Evolutionary conservation across 139 green algal species (phyloP).

Genomic region (Micromonas commoda): DNA sequence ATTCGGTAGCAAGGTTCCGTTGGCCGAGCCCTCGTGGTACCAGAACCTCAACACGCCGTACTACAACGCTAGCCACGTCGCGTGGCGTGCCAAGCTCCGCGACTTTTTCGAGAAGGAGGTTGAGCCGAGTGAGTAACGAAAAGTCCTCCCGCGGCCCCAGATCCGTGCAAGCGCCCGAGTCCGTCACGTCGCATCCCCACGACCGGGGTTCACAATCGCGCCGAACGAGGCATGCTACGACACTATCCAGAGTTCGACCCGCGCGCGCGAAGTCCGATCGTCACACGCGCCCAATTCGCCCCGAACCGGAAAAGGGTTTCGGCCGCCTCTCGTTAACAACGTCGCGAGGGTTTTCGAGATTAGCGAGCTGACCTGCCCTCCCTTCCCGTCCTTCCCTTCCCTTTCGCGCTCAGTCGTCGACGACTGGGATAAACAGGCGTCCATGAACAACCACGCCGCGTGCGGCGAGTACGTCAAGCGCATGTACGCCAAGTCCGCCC

Average conservation of each 20-base stretch:
- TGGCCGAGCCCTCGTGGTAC: conserved; percentile 12
- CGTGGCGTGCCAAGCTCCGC: conserved; percentile 28
- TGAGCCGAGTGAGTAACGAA: conserved; percentile 7
- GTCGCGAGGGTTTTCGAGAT: too few species aligned
- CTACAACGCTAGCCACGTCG: conserved; percentile 27
- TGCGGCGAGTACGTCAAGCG: conserved; percentile 3
- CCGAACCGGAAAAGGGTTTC: too few species aligned
- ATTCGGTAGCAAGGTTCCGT: background rate
- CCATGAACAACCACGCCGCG: background rate
- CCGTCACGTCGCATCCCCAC: background rate
- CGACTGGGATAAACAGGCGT: conserved; percentile 10
- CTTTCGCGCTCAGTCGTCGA: background rate
- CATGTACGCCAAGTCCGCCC: conserved; percentile 17
- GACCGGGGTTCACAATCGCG: background rate
- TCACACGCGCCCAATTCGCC: too few species aligned
- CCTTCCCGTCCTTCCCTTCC: background rate
- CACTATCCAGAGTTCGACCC: background rate
- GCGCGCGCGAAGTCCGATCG: too few species aligned
- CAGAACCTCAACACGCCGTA: conserved; percentile 22
- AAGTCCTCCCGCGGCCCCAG: background rate
- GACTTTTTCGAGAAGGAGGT: conserved; percentile 34
- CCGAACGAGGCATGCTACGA: background rate
- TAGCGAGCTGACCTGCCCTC: too few species aligned
- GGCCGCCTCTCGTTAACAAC: too few species aligned
- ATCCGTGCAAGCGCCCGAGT: background rate